Conservation (phyloP, 2,329 filamentous ascomycete species). For the Cladophialophora immunda region DNA sequence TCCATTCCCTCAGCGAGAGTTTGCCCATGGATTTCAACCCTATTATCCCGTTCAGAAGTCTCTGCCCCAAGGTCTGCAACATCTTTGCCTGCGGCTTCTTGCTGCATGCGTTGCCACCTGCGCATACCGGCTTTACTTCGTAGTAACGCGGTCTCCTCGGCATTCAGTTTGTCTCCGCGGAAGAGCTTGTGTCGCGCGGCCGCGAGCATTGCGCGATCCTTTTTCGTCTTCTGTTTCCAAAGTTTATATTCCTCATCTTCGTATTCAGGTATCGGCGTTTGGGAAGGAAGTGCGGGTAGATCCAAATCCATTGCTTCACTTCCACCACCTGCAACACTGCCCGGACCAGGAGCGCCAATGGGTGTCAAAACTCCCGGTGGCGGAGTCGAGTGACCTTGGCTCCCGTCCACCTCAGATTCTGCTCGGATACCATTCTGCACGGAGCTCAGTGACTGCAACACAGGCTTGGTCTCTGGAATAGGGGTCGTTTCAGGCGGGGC, state of each 20-base stretch:
- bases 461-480: conserved; percentile 75
- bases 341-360: conserved; percentile 72
- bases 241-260: conserved; percentile 93
- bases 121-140: conserved; percentile 89
- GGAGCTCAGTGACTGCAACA: conserved; percentile 62
- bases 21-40: conserved; percentile 63
- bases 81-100: conserved; percentile 65
- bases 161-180: conserved; percentile 81
- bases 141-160: conserved; percentile 85
- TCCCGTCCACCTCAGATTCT: conserved; percentile 79
- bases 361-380: conserved; percentile 77
- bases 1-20: conserved; percentile 96
- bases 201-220: conserved; percentile 84
- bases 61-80: conserved; percentile 54
- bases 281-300: conserved; percentile 69
- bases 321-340: conserved; percentile 59
- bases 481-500: conserved; percentile 81
- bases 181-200: conserved; percentile 89
- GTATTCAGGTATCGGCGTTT: conserved; percentile 79
- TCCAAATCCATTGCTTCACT: conserved; percentile 89
- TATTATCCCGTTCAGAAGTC: conserved; percentile 42
- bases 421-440: conserved; percentile 61
- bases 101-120: conserved; percentile 81
- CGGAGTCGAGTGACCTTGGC: conserved; percentile 83
- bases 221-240: conserved; percentile 99